Conservation (phyloP, 306 rosid genomes). For the Aeschynomene evenia region DNA sequence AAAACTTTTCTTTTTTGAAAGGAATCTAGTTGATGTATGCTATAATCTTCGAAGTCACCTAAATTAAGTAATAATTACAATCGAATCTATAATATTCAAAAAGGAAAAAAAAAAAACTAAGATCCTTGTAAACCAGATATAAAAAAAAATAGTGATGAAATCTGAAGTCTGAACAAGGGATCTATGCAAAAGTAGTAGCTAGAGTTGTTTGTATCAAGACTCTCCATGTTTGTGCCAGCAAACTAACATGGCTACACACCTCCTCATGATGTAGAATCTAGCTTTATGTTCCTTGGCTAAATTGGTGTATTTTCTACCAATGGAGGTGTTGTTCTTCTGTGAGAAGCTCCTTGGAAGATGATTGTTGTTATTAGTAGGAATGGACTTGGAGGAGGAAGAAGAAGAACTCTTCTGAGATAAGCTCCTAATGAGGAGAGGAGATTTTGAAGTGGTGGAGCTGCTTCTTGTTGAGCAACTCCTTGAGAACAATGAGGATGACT, state of each 20-base stretch:
- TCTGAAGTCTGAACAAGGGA: constrained; percentile 24
- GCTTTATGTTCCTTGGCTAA: constrained; percentile 93
- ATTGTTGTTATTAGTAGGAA: background rate
- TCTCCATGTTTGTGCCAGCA: constrained; percentile 99
- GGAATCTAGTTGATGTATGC: constrained; percentile 3
- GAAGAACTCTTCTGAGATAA: constrained; percentile 57
- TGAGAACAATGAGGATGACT: constrained; percentile 55
- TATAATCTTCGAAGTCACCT: constrained; percentile 30
- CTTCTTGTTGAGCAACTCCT: constrained; percentile 65
- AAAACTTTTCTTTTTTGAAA: background rate
- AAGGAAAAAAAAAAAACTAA: background rate
- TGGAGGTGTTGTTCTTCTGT: constrained; percentile 58
- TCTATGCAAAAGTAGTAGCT: background rate
- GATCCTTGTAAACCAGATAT: constrained; percentile 35
- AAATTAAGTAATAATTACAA: constrained; percentile 47
- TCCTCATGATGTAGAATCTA: constrained; percentile 89
- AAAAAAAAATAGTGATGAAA: constrained; percentile 34
- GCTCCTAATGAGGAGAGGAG: constrained; percentile 62
- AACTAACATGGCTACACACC: constrained; percentile 94
- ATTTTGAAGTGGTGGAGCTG: constrained; percentile 66
- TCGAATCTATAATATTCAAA: constrained; percentile 13
- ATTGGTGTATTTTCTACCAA: constrained; percentile 74
- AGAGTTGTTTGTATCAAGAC: constrained; percentile 36
- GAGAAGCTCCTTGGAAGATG: constrained; percentile 70
- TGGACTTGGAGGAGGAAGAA: constrained; percentile 42